These are phyloP conservation scores for Podospora tetraspora DNA, from an alignment of 495 filamentous ascomycete species.

Conservation along the genomic window DNA sequence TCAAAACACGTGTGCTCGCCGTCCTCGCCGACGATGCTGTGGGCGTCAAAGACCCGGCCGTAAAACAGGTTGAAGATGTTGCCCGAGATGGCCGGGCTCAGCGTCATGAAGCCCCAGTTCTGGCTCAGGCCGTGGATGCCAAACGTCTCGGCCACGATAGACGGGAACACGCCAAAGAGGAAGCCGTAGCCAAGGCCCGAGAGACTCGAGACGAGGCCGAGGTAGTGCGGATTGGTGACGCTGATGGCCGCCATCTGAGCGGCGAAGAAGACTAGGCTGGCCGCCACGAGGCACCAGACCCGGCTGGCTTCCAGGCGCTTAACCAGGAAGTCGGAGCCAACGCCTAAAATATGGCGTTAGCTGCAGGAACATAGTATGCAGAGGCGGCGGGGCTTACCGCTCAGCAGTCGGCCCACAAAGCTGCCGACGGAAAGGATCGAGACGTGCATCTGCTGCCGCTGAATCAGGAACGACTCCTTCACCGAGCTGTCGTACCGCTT, in stretches of 20 bases:
- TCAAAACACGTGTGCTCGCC: slow-evolving; percentile 72
- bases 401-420: slow-evolving; percentile 73
- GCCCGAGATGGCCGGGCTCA: slow-evolving; percentile 76
- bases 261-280: slow-evolving; percentile 68
- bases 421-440: slow-evolving; percentile 83
- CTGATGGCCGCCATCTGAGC: slow-evolving; percentile 75
- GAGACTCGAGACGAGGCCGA: slow-evolving; percentile 72
- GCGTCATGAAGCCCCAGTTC: slow-evolving; percentile 93
- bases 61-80: slow-evolving; percentile 93
- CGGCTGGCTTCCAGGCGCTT: slow-evolving; percentile 73
- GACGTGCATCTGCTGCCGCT: slow-evolving; percentile 86
- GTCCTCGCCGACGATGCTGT: slow-evolving; percentile 60
- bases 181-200: slow-evolving; percentile 91
- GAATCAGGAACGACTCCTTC: slow-evolving; percentile 66
- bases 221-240: slow-evolving; percentile 73
- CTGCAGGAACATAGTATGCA: background rate
- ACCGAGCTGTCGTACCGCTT: slow-evolving; percentile 72
- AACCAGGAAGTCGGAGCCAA: slow-evolving; percentile 84
- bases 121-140: slow-evolving; percentile 81
- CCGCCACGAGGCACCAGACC: slow-evolving; percentile 81
- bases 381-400: slow-evolving; percentile 45
- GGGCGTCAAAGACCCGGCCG: slow-evolving; percentile 71
- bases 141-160: slow-evolving; percentile 86
- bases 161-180: slow-evolving; percentile 90
- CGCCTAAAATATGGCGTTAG: slow-evolving; percentile 47